A percentile compares a stretch with the other conserved stretches of the same genome.
Evolutionary conservation across 2,329 filamentous ascomycete species (phyloP).

Genomic region (Coccinonectria pachysandricola): DNA sequence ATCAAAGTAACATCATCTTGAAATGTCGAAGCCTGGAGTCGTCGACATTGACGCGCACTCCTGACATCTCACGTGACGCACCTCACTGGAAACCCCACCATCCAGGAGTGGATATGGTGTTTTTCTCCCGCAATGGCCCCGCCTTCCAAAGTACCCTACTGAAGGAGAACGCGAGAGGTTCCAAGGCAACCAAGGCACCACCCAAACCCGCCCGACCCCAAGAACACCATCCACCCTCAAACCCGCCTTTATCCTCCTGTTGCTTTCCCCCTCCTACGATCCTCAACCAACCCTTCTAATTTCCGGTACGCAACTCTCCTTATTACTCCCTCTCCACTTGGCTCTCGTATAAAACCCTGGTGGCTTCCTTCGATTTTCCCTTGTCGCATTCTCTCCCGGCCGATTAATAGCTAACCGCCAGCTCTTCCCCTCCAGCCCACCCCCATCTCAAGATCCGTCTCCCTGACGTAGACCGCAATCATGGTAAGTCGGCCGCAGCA

Average conservation of each 20-base stretch:
- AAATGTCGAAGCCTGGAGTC: too few relatives aligned
- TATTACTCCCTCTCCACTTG: conserved; percentile 1
- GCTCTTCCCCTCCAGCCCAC: conserved; percentile 16
- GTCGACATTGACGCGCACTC: conserved; percentile 13
- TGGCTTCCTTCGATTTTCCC: too few relatives aligned
- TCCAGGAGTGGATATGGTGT: conserved; percentile 20
- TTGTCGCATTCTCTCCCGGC: conserved; percentile 2
- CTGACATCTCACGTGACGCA: conserved; percentile 21
- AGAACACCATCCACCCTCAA: conserved; percentile 8
- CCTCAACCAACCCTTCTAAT: conserved; percentile 7
- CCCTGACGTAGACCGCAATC: conserved; percentile 25
- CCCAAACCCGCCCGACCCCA: conserved; percentile 12
- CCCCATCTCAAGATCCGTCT: conserved; percentile 17
- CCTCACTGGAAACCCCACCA: conserved; percentile 25
- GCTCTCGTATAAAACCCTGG: not conserved
- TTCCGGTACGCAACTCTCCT: conserved; percentile 9
- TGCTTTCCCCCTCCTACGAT: conserved; percentile 15
- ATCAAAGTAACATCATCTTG: too few relatives aligned
- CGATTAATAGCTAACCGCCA: conserved; percentile 15
- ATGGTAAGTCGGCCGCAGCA: too few relatives aligned
- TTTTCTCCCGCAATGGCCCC: conserved; percentile 22
- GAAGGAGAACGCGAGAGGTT: not conserved
- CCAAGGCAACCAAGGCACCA: conserved; percentile 18
- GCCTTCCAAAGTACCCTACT: conserved; percentile 7
- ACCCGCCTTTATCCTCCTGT: conserved; percentile 11